Base-by-base conservation (phyloP, 345 rosid genomes). In the Combretum micranthum region DNA sequence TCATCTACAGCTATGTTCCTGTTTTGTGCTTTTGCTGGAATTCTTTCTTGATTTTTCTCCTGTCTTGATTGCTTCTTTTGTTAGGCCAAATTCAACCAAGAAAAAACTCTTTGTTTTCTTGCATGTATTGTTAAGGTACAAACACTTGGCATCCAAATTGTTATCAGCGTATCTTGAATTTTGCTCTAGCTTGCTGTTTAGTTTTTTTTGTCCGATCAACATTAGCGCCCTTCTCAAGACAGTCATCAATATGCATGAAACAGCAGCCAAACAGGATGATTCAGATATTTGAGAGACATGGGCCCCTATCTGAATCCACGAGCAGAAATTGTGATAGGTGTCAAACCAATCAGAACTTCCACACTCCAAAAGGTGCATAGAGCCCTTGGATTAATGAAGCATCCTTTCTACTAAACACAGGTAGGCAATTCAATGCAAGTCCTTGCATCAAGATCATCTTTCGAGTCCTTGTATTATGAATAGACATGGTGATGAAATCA, bases 401-500 rank as follows among this genome's bases (percentile, higher is more conserved):
- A 13, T 12, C 20, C 55, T 20, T 22, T 1, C n/a, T n/a, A n/a
- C n/a, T n/a, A n/a, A n/a, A n/a, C n/a, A 56, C 1, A 11, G 9
- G 4, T 13, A 57, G 60, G 32, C 21, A 3, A 22, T 57, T 45
- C 22, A 9, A 15, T 44, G 44, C 13, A 39, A 57, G 42, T 49
- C 22, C 44, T 6, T 12, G 21, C 26, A 25, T 25, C 26, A 25
- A 25, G 12, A 19, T 20, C 50, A 2, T 53, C 20, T 15, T 25
- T 45, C 56, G 1, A 0, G 46, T 26, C 17, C 42, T 8, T 22
- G 13, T 55, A 0, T 47, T 45, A 50, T 64, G 23, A 25, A 15
- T 32, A 23, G 56, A 43, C 72, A 71, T 22, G 25, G 69, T 68
- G 37, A 72, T 67, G 59, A 62, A 67, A 67, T 72, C 75, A 15